phyloP scores from a whole-genome alignment of 495 filamentous ascomycete genomes.

The Filosporella fistucella region DNA sequence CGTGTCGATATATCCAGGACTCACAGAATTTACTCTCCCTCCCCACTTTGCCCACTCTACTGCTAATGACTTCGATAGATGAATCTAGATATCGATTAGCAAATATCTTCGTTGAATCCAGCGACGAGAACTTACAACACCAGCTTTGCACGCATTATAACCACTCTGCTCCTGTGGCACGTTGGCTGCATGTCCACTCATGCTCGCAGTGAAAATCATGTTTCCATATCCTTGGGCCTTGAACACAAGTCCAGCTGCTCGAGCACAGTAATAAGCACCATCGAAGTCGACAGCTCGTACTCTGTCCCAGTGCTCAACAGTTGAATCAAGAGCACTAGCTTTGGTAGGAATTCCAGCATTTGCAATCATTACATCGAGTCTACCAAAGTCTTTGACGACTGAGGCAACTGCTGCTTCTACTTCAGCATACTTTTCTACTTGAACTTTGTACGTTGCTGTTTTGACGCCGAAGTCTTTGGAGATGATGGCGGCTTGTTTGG shows the following conservation, averaged over 20 bases:
- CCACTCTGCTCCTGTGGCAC: too few species aligned
- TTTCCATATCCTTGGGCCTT: conserved; percentile 51
- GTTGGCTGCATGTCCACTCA: conserved; percentile 65
- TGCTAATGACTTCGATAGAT: conserved; percentile 48
- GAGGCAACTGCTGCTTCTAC: conserved; percentile 42
- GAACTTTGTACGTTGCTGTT: conserved; percentile 57
- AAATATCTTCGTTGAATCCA: too few species aligned
- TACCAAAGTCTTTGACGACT: conserved; percentile 55
- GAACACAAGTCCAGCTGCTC: conserved; percentile 57
- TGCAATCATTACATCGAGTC: conserved; percentile 60
- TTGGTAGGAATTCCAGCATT: conserved; percentile 55
- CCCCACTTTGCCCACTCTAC: conserved; percentile 76
- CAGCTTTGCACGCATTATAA: too few species aligned
- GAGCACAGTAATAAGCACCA: conserved; percentile 62
- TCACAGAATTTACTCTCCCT: conserved; percentile 65
- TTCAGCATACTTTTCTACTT: conserved; percentile 43
- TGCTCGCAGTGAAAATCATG: conserved; percentile 57
- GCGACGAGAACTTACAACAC: too few species aligned
- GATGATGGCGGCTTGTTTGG: conserved; percentile 1
- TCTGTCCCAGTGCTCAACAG: conserved; percentile 58
- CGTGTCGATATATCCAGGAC: conserved; percentile 74
- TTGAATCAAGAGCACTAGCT: conserved; percentile 35
- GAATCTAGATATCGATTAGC: too few species aligned
- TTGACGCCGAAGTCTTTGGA: conserved; percentile 51
- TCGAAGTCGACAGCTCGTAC: conserved; percentile 57